Conservation (phyloP, 108 stramenopile species). For the Poteriospumella lacustris region DNA sequence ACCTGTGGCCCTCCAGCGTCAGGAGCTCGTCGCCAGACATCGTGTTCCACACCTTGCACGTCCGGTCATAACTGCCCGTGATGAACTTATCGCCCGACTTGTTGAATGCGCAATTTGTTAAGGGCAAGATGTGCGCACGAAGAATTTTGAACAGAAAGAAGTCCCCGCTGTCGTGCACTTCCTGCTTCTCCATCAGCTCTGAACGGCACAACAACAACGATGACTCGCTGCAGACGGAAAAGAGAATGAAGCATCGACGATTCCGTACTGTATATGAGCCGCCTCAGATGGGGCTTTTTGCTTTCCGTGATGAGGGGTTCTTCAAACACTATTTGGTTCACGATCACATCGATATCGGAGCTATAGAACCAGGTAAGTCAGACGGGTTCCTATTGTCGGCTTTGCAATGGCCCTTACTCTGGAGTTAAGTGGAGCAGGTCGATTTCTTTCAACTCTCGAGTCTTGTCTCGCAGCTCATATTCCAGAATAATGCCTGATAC, state of each 20-base stretch:
- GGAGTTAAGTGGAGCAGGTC: constrained; percentile 59
- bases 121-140: constrained; percentile 60
- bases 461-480: constrained; percentile 58
- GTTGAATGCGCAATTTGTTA: constrained; percentile 70
- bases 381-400: too few species aligned
- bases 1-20: constrained; percentile 60
- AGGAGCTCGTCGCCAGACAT: constrained; percentile 62
- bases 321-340: constrained; percentile 61
- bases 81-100: constrained; percentile 64
- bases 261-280: constrained; percentile 50
- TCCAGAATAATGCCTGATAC: constrained; percentile 60
- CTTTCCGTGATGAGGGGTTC: constrained; percentile 58
- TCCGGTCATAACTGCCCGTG: constrained; percentile 63
- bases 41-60: constrained; percentile 67
- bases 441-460: constrained; percentile 58
- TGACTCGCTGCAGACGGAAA: neutral
- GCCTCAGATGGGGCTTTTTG: constrained; percentile 56
- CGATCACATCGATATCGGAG: constrained; percentile 40
- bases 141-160: constrained; percentile 66
- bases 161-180: constrained; percentile 48
- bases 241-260: neutral
- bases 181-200: constrained; percentile 58
- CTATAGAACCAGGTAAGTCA: too few species aligned
- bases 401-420: too few species aligned
- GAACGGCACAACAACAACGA: neutral